phyloP scores from a whole-genome alignment of 2,329 filamentous ascomycete species.

The Stylonectria norvegica region DNA sequence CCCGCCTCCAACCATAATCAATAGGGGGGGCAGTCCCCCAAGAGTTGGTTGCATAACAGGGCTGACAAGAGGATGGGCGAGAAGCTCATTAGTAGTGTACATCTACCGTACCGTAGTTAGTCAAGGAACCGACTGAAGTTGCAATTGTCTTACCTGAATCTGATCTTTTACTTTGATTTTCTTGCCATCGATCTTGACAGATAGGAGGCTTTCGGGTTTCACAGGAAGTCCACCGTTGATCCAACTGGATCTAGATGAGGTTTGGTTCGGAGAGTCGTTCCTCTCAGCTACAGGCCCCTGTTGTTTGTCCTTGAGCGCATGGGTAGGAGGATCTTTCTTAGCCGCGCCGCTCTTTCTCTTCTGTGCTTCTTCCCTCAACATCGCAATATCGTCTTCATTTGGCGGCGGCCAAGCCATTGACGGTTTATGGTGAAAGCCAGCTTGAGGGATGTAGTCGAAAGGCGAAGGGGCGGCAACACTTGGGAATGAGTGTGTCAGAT shows the following conservation, averaged over 20 bases:
- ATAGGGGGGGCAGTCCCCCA: conserved; percentile 81
- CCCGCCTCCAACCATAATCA: conserved; percentile 83
- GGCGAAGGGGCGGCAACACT: conserved; percentile 71
- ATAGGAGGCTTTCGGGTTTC: conserved; percentile 43
- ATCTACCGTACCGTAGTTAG: conserved; percentile 50
- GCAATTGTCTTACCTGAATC: conserved; percentile 63
- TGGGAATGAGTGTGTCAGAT: conserved; percentile 92
- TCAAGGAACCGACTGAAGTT: not conserved
- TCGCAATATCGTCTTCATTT: conserved; percentile 68
- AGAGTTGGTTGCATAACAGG: conserved; percentile 83
- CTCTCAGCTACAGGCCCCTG: conserved; percentile 32
- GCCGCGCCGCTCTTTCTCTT: conserved; percentile 30
- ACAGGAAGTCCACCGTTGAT: conserved; percentile 28
- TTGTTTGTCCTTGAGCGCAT: conserved; percentile 32
- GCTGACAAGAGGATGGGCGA: conserved; percentile 86
- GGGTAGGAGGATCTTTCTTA: conserved; percentile 20
- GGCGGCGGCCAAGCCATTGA: conserved; percentile 91
- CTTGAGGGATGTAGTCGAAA: conserved; percentile 81
- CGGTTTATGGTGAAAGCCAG: conserved; percentile 88
- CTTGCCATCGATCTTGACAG: conserved; percentile 68
- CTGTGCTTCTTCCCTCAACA: conserved; percentile 50
- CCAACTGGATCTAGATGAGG: conserved; percentile 19
- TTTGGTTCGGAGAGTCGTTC: conserved; percentile 15
- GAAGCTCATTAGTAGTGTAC: conserved; percentile 77
- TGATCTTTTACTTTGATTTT: conserved; percentile 78